Base-by-base conservation (phyloP, 2,329 filamentous ascomycete genomes). In the Paecilomyces dactylethromorphus region DNA sequence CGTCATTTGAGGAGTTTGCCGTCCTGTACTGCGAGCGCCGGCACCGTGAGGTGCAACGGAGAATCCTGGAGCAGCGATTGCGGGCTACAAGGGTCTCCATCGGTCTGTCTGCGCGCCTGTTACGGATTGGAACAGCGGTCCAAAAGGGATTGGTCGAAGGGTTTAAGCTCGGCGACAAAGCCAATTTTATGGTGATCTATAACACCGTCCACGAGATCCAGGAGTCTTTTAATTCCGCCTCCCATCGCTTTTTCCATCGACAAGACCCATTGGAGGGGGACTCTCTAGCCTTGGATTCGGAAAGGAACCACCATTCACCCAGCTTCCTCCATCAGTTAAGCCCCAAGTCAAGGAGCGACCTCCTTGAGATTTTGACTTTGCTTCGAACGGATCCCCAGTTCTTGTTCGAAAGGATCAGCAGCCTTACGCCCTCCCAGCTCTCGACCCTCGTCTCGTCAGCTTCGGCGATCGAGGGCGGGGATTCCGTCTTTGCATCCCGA, bases 381-480 rank as follows among this genome's bases (percentile, higher is more conserved):
- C 84, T 97, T 62, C 87, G 93, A 66, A 92, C 89, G 63, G 92
- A 96, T 72, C 87, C 91, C 39, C 87, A 92, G 68, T 97, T 95
- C 75, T 75, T 99, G 73, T 91, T 93, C 68, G 87, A 89, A 63
- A 86, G 92, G 64, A 83, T 99, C 64, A 87, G 86, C 71, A 86
- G 84, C 67, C 80, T 99, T 65, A 87, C 87, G 58, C 85, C 87
- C 60, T 78, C 86, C 62, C 92, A 97, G 74, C 82, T 97, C 57
- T 84, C 87, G 65, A 83, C 87, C 58, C 82, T 99, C 63, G 87
- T 91, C 53, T 86, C 86, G 56, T 91, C 91, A 64, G 88, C 92
- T 72, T 87, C 91, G 71, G 84, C 86, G 64, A 81, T 91, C 77
- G 90, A 95, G 66, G 86, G 89, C 35, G 86, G 91, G 69, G 91